Evolutionary conservation across 192 early-diverging fungal species (phyloP).

Genomic region (Dimargaris verticillata): DNA sequence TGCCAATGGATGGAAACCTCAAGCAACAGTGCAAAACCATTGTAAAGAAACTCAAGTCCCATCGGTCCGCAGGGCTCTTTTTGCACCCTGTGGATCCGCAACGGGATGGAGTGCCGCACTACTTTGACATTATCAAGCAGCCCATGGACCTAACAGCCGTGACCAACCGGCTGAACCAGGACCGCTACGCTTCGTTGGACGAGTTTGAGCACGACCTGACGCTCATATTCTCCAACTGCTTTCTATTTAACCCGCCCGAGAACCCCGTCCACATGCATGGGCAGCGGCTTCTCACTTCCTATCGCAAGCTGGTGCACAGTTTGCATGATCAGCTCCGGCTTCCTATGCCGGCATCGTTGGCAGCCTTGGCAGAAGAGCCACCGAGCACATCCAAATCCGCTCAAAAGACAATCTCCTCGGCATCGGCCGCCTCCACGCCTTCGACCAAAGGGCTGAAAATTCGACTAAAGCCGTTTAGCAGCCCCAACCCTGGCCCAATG

Average conservation of each 20-base stretch:
- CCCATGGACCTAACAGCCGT: constrained; percentile 55
- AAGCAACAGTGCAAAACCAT: constrained; percentile 18
- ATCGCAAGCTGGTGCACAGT: neutral
- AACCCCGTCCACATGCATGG: constrained; percentile 4
- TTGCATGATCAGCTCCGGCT: neutral
- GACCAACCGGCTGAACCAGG: constrained; percentile 21
- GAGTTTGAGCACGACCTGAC: constrained; percentile 33
- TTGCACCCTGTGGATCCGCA: constrained; percentile 41
- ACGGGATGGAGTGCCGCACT: constrained; percentile 42
- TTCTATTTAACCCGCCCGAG: constrained; percentile 14
- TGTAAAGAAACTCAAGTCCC: constrained; percentile 25
- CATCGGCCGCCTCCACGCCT: no score
- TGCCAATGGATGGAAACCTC: no score
- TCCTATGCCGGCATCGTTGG: no score
- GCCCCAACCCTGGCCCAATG: no score
- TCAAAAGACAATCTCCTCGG: no score
- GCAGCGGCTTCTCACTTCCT: neutral
- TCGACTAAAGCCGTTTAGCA: no score
- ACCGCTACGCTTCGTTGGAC: constrained; percentile 20
- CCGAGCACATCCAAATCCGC: no score
- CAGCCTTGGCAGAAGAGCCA: no score
- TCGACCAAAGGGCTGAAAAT: no score
- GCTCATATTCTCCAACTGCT: constrained; percentile 29
- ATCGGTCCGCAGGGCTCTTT: constrained; percentile 37
- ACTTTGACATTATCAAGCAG: constrained; percentile 40